These are phyloP conservation scores for Metarhizium sp. DNA, from an alignment of 2,329 filamentous ascomycete genomes.

Conservation along the genomic window DNA sequence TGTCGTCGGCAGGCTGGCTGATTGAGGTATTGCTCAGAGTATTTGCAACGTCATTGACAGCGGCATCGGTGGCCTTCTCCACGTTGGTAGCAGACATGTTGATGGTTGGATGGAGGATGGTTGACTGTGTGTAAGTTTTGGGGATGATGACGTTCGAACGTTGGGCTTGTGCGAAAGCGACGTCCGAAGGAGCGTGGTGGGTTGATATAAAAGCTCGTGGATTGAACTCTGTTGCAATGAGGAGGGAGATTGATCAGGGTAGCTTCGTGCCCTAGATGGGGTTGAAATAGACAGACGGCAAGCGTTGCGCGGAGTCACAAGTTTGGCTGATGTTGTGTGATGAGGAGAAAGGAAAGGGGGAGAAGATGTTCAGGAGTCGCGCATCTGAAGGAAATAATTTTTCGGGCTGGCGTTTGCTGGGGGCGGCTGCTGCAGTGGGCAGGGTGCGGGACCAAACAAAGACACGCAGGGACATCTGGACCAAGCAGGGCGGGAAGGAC, in stretches of 20 bases:
- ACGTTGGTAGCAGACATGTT: constrained; percentile 69
- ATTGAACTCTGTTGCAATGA: constrained; percentile 67
- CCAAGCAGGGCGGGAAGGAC: neutral
- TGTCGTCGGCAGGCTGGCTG: constrained; percentile 41
- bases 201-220: constrained; percentile 24
- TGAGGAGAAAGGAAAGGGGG: constrained; percentile 25
- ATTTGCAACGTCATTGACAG: constrained; percentile 70
- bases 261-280: constrained; percentile 80
- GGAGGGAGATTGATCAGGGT: constrained; percentile 54
- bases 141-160: constrained; percentile 29
- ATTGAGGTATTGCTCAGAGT: constrained; percentile 66
- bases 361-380: constrained; percentile 16
- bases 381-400: constrained; percentile 32
- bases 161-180: constrained; percentile 25
- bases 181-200: constrained; percentile 30
- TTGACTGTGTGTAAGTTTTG: constrained; percentile 36
- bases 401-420: constrained; percentile 13
- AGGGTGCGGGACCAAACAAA: neutral
- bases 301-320: constrained; percentile 39
- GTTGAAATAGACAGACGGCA: constrained; percentile 34
- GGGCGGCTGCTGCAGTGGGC: constrained; percentile 4
- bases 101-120: constrained; percentile 34
- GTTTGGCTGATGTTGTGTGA: constrained; percentile 34
- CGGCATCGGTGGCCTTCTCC: constrained; percentile 57
- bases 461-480: neutral